These are phyloP conservation scores for Chrysochromulina tobinii DNA, from an alignment of 78 protist genomes.

Conservation along the genomic window DNA sequence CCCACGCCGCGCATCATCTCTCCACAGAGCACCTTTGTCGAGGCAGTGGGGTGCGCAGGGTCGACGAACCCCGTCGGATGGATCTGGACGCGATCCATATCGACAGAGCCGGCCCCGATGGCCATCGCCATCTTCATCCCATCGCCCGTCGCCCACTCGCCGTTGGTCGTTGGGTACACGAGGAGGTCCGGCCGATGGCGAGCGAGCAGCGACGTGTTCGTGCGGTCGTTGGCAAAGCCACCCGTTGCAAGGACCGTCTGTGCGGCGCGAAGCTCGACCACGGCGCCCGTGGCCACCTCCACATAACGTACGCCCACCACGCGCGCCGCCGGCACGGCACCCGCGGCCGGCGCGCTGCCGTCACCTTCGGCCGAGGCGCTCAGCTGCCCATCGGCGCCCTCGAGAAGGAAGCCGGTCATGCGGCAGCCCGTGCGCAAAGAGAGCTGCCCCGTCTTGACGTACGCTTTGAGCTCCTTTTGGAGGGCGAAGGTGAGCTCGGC, in stretches of 20 bases:
- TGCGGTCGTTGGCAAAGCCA: slow-evolving; percentile 12
- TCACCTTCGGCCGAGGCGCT: too few relatives aligned
- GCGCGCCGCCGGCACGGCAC: too few relatives aligned
- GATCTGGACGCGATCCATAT: slow-evolving; percentile 73
- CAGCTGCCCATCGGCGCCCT: too few relatives aligned
- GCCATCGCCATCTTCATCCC: slow-evolving; percentile 59
- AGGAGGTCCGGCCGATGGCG: slow-evolving; percentile 48
- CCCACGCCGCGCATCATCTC: slow-evolving; percentile 89
- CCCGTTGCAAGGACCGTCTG: slow-evolving; percentile 16
- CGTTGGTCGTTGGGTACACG: slow-evolving; percentile 84
- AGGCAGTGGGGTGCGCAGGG: slow-evolving; percentile 57
- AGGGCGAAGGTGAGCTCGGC: slow-evolving; percentile 26
- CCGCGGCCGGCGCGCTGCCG: too few relatives aligned
- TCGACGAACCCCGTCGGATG: slow-evolving; percentile 89
- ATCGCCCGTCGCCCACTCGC: slow-evolving; percentile 71
- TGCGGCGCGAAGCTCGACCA: not conserved
- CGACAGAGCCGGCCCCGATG: slow-evolving; percentile 51
- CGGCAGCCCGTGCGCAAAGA: too few relatives aligned
- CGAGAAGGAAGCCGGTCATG: too few relatives aligned
- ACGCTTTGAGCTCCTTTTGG: not conserved
- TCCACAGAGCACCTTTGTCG: slow-evolving; percentile 66
- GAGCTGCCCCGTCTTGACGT: too few relatives aligned
- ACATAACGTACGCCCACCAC: too few relatives aligned
- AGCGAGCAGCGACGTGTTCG: slow-evolving; percentile 38
- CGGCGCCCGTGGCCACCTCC: too few relatives aligned